Evolutionary conservation across 441 rosid genomes (phyloP), one percentile per base, ranked within the genome.

Genomic region (Eutrema salsugineum): DNA sequence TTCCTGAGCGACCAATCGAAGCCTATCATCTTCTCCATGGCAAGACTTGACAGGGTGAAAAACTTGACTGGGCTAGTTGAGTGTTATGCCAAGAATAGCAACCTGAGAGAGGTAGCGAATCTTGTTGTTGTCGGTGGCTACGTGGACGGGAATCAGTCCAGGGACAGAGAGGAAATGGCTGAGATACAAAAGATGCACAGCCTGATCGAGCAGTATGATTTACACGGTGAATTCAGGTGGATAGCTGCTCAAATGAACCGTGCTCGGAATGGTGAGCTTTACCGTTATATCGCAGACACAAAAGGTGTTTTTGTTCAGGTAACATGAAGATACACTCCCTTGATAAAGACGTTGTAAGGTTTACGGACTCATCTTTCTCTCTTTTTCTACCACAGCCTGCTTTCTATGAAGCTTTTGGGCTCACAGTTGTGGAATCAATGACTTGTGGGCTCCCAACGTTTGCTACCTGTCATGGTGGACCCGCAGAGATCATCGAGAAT

Each of bases 361-460:
- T 42, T 22, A 36, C 9, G 50, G 38, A 58, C 44, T 39, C 24
- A 68, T 67, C 0, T 58, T 7, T 58, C 32, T 54, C 43, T 50
- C 11, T 20, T 7, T 30, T 67, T 61, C 57, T 42, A 32, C 48
- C 55, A 60, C 82, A 91, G 87, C 91, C 92, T 39, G 92, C 94
- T 47, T 79, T 87, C 51, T 88, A 84, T 50, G 90, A 90, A 85
- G 94, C 91, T 67, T 88, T 88, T 78, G 92, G 92, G 43, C 89
- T 88, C 61, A 85, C 94, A 17, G 89, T 91, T 32, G 86, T 87
- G 69, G 92, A 88, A 72, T 85, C 92, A 71, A 86, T 88, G 92
- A 85, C 89, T 38, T 83, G 85, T 76, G 94, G 88, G 39, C 90
- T 91, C 44, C 91, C 92, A 27, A 87, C 94, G 33, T 87, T 90